Conservation (phyloP, 306 rosid species). For the Medicago ruthenica region DNA sequence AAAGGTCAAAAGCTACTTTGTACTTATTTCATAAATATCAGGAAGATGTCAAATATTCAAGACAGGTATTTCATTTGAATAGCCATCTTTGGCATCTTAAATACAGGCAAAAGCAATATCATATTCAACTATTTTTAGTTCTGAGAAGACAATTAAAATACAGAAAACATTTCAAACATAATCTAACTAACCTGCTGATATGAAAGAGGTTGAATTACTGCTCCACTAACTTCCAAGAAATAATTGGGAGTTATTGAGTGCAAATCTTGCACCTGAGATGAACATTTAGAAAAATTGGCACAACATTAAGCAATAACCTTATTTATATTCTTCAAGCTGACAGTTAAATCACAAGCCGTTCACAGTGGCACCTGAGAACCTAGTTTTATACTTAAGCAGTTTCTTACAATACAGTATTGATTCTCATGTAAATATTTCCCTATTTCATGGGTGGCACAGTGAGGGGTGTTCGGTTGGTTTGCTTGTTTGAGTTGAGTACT, state of each 20-base stretch:
- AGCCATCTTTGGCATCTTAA: slow-evolving; percentile 23
- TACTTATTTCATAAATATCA: slow-evolving; percentile 20
- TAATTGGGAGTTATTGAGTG: no score
- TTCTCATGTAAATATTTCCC: no score
- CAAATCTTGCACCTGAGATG: no score
- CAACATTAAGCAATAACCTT: slow-evolving; percentile 1
- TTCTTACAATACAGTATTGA: not conserved
- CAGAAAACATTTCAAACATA: slow-evolving; percentile 18
- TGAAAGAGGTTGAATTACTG: no score
- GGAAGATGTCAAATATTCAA: slow-evolving; percentile 32
- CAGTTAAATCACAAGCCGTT: slow-evolving; percentile 14
- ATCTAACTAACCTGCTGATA: slow-evolving; percentile 78
- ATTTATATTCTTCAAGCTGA: slow-evolving; percentile 9
- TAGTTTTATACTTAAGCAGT: no score
- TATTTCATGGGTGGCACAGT: no score
- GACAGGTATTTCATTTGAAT: slow-evolving; percentile 18
- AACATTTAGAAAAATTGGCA: slow-evolving; percentile 21
- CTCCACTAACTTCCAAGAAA: no score
- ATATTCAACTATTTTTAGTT: slow-evolving; percentile 19
- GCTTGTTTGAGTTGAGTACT: no score
- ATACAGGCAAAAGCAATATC: slow-evolving; percentile 5
- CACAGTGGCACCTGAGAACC: no score
- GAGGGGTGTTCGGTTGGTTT: no score
- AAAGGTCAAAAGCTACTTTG: slow-evolving; percentile 1
- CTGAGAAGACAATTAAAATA: slow-evolving; percentile 18